phyloP scores from a whole-genome alignment of 2,329 filamentous ascomycete genomes.

The Dothideomycetes sp. region DNA sequence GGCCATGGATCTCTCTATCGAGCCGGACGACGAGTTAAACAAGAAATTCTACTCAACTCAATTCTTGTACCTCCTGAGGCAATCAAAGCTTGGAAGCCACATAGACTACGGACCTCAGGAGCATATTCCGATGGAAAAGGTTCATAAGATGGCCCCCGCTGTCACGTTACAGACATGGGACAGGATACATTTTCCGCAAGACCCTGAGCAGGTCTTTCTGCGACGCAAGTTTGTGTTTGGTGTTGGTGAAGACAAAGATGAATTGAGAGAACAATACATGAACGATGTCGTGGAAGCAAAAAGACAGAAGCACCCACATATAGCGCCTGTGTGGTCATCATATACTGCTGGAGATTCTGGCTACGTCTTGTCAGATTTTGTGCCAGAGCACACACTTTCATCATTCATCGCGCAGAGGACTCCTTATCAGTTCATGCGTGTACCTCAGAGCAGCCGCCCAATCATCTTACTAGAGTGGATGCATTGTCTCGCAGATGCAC shows the following conservation, averaged over 20 bases:
- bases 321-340: slow-evolving; percentile 62
- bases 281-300: slow-evolving; percentile 52
- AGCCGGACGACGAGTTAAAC: slow-evolving; percentile 54
- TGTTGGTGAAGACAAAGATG: slow-evolving; percentile 18
- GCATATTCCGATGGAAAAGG: slow-evolving; percentile 58
- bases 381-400: slow-evolving; percentile 57
- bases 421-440: slow-evolving; percentile 52
- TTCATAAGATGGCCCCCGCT: slow-evolving; percentile 48
- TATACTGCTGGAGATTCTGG: slow-evolving; percentile 56
- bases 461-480: slow-evolving; percentile 62
- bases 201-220: slow-evolving; percentile 44
- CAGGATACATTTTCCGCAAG: slow-evolving; percentile 57
- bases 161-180: slow-evolving; percentile 40
- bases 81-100: slow-evolving; percentile 52
- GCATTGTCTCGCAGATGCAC: slow-evolving; percentile 59
- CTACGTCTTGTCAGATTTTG: slow-evolving; percentile 58
- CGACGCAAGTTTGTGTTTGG: slow-evolving; percentile 25
- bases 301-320: slow-evolving; percentile 55
- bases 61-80: slow-evolving; percentile 59
- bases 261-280: slow-evolving; percentile 37
- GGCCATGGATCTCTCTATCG: slow-evolving; percentile 51
- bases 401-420: slow-evolving; percentile 55
- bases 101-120: slow-evolving; percentile 57
- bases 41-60: slow-evolving; percentile 62
- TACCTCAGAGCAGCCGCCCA: slow-evolving; percentile 52